A percentile compares a stretch with the other conserved stretches of the same genome.
Conservation (phyloP, 208 protist genomes). For the Trypanosoma vivax region DNA sequence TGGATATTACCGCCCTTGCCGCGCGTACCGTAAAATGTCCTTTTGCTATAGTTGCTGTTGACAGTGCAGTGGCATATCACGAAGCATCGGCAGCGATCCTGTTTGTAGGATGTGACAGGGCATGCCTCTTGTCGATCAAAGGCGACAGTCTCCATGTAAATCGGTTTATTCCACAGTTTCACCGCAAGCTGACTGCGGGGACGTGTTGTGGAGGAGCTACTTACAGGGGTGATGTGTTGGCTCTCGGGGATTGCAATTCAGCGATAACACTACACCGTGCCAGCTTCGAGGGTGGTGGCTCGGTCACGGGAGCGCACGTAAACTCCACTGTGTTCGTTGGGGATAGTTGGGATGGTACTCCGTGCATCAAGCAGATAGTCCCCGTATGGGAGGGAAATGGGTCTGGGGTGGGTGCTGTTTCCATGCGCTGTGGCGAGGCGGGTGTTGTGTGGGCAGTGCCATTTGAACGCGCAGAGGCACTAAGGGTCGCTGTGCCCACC, state of each 20-base stretch:
- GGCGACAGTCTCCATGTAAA: background rate
- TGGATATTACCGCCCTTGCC: conserved; percentile 21
- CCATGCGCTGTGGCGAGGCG: conserved; percentile 4
- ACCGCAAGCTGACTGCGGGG: conserved; percentile 13
- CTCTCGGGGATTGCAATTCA: conserved; percentile 6
- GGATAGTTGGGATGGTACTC: conserved; percentile 1
- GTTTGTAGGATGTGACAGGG: conserved; percentile 15
- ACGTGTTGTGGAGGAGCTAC: background rate
- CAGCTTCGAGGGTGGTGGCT: background rate
- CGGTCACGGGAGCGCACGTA: background rate
- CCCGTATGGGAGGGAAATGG: conserved; percentile 2
- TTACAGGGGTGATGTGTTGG: background rate
- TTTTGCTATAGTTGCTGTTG: conserved; percentile 11
- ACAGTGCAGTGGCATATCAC: background rate
- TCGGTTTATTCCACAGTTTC: conserved; percentile 17
- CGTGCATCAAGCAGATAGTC: conserved; percentile 1
- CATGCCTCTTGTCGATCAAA: conserved; percentile 2
- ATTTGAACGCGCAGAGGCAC: conserved; percentile 8
- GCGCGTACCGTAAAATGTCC: conserved; percentile 6
- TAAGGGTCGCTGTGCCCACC: conserved; percentile 1
- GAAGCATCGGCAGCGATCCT: background rate
- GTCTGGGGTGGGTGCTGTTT: conserved; percentile 9
- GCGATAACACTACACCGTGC: conserved; percentile 16
- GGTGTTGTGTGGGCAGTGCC: conserved; percentile 10
- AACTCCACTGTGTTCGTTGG: conserved; percentile 19